Base-by-base conservation (phyloP, 2,329 filamentous ascomycete genomes). In the Sporothrix humicola region DNA sequence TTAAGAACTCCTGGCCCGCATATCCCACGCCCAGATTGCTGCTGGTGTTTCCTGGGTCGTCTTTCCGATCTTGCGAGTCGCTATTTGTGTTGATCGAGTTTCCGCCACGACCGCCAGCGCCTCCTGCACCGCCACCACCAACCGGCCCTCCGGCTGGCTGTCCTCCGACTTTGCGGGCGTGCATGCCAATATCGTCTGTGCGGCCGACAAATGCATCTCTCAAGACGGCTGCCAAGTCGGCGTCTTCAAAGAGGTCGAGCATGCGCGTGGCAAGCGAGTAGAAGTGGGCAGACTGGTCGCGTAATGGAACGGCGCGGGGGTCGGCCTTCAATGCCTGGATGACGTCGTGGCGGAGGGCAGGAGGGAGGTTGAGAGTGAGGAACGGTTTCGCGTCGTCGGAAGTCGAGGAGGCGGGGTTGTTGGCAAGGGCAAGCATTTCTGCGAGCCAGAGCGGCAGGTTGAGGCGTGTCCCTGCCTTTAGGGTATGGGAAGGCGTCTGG, bases 371-470 rank as follows among this genome's bases (percentile, higher is more conserved):
- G 74, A 98, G 89, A 0, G 92, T 92, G 3, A 96, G 88, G 31
- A 94, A 89, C 7, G 92, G 75, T 8, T 48, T 66, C 10, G 84
- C 73, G 1, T 81, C 77, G 31, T 85, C 82, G 42, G 74, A 80
- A 2, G 69, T 44, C 1, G 69, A 50, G 68, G 37, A 7, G 69
- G 37, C 73, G 54, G 69, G 66, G 26, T 37, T 71, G 42, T 85
- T 87, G 76, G 89, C 90, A 61, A 97, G 88, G 44, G 93, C 93
- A 71, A 99, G 92, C 88, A 98, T 95, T 82, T 97, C 93, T 77
- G 92, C 94, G 13, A 99, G 90, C 96, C 96, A 99, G 77, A 98
- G 87, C 1, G 96, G 96, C 0, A 98, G 90, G 75, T 92, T 89
- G 65, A 98, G 87, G 59, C 91, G 90, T 0, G 94, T 95, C 74